phyloP scores from a whole-genome alignment of 2,329 filamentous ascomycete species.

The Chrysoporthe cubensis region DNA sequence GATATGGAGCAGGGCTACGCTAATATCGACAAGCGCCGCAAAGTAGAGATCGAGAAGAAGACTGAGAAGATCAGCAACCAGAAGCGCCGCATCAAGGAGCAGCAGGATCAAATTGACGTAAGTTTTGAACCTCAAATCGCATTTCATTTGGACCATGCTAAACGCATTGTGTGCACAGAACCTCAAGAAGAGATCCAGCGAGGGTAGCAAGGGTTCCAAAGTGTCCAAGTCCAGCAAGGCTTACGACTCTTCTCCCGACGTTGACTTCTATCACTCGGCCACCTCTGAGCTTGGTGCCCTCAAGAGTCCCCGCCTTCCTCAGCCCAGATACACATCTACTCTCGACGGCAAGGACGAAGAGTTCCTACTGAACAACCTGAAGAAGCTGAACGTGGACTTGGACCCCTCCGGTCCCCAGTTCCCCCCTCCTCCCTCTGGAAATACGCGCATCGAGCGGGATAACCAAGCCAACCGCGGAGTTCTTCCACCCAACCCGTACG shows the following conservation, averaged over 20 bases:
- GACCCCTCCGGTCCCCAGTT: not conserved
- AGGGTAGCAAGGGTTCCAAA: constrained; percentile 16
- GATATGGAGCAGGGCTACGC: constrained; percentile 7
- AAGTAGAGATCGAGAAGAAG: constrained; percentile 21
- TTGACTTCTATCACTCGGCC: constrained; percentile 16
- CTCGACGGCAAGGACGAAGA: constrained; percentile 24
- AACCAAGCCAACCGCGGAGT: constrained; percentile 6
- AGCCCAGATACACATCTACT: constrained; percentile 15
- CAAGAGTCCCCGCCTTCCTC: constrained; percentile 2
- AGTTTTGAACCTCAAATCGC: not conserved
- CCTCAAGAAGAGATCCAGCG: constrained; percentile 22
- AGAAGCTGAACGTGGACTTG: constrained; percentile 12
- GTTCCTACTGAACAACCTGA: constrained; percentile 25
- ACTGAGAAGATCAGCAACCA: constrained; percentile 28
- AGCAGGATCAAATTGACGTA: constrained; percentile 28
- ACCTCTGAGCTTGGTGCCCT: constrained; percentile 19
- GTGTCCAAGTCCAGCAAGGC: not conserved
- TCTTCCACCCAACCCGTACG: constrained; percentile 10
- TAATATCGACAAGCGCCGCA: constrained; percentile 21
- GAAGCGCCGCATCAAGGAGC: constrained; percentile 29
- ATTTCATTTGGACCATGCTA: not conserved
- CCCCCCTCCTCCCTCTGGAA: not conserved
- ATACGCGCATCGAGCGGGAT: constrained; percentile 14
- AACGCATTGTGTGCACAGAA: constrained; percentile 11
- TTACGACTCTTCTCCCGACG: constrained; percentile 10